Base-by-base conservation (phyloP, 2,329 filamentous ascomycete species). In the Talaromyces sp. region DNA sequence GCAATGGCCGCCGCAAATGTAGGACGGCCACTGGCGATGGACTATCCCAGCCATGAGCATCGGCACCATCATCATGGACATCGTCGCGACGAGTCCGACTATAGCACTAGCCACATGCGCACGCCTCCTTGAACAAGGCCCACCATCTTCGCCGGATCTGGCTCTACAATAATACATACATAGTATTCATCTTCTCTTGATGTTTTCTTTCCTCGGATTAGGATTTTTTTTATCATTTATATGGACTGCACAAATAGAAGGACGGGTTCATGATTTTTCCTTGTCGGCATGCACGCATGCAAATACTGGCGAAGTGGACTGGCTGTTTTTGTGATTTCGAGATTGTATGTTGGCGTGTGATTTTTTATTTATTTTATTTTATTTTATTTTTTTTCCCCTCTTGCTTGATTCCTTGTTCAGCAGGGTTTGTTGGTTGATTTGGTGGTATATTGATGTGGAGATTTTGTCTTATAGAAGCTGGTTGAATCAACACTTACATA, bases 81-180 rank as follows among this genome's bases (percentile, higher is more conserved):
- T 19, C 53, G 31, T 26, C 60, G 58, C 35, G 53, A 59, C 43
- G 57, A 41, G 26, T 58, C 60, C 24, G 60, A 62, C 13, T 58
- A 62, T 43, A 35, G 43, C 26, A 27, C 26, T 46, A 27, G 55
- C n/a, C 59, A 54, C 27, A 35, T 56, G 19, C 55, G 55, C 53
- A 61, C 59, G 19, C 59, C 59, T 32, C 59, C 59, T 41, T 56
- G 31, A 31, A 55, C 51, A 21, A 17, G 14, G 8, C 10, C 10
- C 10, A 8, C 10, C 10, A 8, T 17, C 32, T 38, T 38, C 26
- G 9, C 9, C 14, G 6, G 9, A 35, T 13, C 35, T 17, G 35
- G 17, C 35, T 38, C 6, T n/a, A 43, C 57, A 49, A 54, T 21
- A 46, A 19, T 46, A 46, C 41, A 46, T 46, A 46, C 43, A 46